Evolutionary conservation across 768 basidiomycete species (phyloP).

Genomic region (Coprinopsis cinerea): DNA sequence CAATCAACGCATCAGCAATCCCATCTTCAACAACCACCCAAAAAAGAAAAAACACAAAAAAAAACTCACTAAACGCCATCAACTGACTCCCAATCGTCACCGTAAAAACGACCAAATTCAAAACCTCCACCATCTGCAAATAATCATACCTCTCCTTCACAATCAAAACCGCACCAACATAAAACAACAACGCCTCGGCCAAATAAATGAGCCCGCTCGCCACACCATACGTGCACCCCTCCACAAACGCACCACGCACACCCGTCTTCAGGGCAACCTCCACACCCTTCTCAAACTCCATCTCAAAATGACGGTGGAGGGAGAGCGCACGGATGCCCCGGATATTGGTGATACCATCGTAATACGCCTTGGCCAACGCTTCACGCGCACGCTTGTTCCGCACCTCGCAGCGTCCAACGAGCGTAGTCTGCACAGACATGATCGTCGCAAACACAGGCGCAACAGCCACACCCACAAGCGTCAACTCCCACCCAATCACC

Average conservation of each 20-base stretch:
- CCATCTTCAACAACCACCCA: background rate
- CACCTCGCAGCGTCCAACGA: constrained; percentile 67
- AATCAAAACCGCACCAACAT: constrained; percentile 84
- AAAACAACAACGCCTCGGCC: constrained; percentile 88
- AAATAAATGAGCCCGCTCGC: constrained; percentile 82
- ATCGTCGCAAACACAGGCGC: constrained; percentile 75
- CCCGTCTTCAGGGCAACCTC: constrained; percentile 61
- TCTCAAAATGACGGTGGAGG: constrained; percentile 63
- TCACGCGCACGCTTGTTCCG: constrained; percentile 84
- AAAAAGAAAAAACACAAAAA: constrained; percentile 7
- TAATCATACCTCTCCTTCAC: constrained; percentile 78
- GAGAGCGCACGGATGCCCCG: constrained; percentile 86
- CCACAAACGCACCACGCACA: constrained; percentile 75
- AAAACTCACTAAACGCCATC: constrained; percentile 84
- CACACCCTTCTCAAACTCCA: constrained; percentile 62
- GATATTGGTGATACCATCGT: constrained; percentile 81
- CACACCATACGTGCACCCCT: constrained; percentile 80
- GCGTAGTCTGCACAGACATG: constrained; percentile 69
- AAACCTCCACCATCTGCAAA: constrained; percentile 82
- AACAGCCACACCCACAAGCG: constrained; percentile 82
- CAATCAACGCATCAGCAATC: background rate
- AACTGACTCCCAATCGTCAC: constrained; percentile 88
- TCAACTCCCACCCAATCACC: constrained; percentile 85
- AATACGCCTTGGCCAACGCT: constrained; percentile 77
- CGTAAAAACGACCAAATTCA: constrained; percentile 89